Base-by-base conservation (phyloP, 768 basidiomycete species). In the Phlebiopsis gigantea region DNA sequence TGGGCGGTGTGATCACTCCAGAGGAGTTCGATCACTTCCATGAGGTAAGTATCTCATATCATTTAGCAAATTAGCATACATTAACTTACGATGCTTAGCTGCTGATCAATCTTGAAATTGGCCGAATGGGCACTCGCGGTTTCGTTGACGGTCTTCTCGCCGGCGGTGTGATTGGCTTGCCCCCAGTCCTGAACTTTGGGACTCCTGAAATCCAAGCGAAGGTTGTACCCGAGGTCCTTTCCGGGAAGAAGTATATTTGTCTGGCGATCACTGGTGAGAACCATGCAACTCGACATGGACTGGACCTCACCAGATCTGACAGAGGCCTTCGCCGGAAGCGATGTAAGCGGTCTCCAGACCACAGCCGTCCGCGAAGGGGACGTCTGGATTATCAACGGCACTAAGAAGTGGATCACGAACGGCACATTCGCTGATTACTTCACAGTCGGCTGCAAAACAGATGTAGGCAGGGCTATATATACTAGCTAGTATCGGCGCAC, bases 321-420 rank as follows among this genome's bases (percentile, higher is more conserved):
- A 59, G 96, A 98, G 72, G 92, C 95, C 0, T 96, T 95, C 62
- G 95, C 93, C 2, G 90, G 90, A 17, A 90, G 88, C 62, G 90
- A 93, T 62, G 91, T 93, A 2, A 71, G 82, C 49, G 93, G 94
- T 2, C 64, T 95, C 31, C 93, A 83, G 77, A 98, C 88, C 56
- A 88, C 85, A 1, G 95, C 95, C 0, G 81, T 82, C 55, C 83
- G 83, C 56, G 93, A 96, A 64, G 95, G 93, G 1, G 84, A 90
- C 62, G 74, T 85, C 42, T 96, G 89, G 87, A 79, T 93, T 12
- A 85, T 98, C 60, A 91, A 86, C 42, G 96, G 96, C 17, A 94
- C 93, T 5, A 98, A 98, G 72, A 96, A 96, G 90, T 94, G 90
- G 91, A 93, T 93, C 59, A 92, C 91, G 43, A 94, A 94, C 63